These are phyloP conservation scores for Simmondsia chinensis DNA, from an alignment of 148 eudicot genomes.

Conservation along the genomic window DNA sequence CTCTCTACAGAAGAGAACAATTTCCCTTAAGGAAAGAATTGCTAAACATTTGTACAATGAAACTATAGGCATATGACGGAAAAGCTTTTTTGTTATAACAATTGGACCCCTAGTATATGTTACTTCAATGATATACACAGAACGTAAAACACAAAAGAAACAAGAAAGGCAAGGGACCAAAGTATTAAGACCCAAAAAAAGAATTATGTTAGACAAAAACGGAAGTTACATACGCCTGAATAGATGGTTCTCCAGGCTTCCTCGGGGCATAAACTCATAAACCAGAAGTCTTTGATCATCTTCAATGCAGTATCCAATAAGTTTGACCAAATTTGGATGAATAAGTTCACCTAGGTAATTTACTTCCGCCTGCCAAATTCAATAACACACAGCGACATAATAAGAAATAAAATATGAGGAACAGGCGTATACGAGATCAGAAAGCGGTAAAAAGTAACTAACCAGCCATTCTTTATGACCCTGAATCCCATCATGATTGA, in stretches of 20 bases:
- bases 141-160: neutral
- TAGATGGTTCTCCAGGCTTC: slow-evolving; percentile 78
- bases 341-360: slow-evolving; percentile 69
- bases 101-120: no score
- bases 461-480: slow-evolving; percentile 89
- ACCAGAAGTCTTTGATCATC: slow-evolving; percentile 78
- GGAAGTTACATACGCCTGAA: slow-evolving; percentile 53
- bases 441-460: slow-evolving; percentile 5
- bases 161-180: neutral
- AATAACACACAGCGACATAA: neutral
- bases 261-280: slow-evolving; percentile 78
- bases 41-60: no score
- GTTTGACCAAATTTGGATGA: slow-evolving; percentile 61
- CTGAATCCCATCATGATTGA: slow-evolving; percentile 81
- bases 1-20: no score
- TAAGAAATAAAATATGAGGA: neutral
- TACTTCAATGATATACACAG: neutral
- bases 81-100: no score
- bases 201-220: neutral
- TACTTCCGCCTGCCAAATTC: slow-evolving; percentile 55
- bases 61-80: no score
- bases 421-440: neutral
- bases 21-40: no score
- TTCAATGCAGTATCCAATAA: slow-evolving; percentile 71
- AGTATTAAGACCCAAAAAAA: neutral